Conservation (phyloP, 1,284 basidiomycete species). For the Naganishia cerealis region DNA sequence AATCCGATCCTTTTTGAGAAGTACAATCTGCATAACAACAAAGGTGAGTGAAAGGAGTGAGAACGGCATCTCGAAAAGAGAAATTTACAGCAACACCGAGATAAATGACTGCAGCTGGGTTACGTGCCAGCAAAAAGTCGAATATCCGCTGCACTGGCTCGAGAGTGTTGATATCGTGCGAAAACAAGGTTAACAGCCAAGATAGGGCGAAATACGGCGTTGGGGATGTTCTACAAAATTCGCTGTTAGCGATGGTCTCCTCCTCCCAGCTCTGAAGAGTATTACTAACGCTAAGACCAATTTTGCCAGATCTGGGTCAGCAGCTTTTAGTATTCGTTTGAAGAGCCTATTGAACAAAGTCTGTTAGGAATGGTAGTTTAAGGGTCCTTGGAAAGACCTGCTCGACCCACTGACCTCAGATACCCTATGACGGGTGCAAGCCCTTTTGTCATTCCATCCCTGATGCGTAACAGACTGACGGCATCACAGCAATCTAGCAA, state of each 20-base stretch:
- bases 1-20: constrained; percentile 52
- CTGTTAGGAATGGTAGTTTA: background rate
- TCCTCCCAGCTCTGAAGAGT: constrained; percentile 2
- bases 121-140: constrained; percentile 78
- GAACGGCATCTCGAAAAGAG: constrained; percentile 3
- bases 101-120: constrained; percentile 78
- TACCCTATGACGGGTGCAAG: constrained; percentile 82
- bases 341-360: constrained; percentile 60
- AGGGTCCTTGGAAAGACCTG: background rate
- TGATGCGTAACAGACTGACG: constrained; percentile 70
- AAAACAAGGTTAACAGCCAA: constrained; percentile 84
- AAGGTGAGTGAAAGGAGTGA: background rate
- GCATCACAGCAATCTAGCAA: constrained; percentile 62
- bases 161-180: constrained; percentile 83
- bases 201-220: constrained; percentile 84
- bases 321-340: constrained; percentile 66
- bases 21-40: constrained; percentile 44
- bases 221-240: constrained; percentile 58
- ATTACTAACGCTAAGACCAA: constrained; percentile 64
- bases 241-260: background rate
- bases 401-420: constrained; percentile 61
- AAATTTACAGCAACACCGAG: constrained; percentile 72
- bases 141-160: constrained; percentile 82
- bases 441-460: constrained; percentile 83
- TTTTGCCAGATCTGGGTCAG: constrained; percentile 69